Percentiles rank a stretch among this genome's conserved stretches.
phyloP scores from a whole-genome alignment of 495 filamentous ascomycete species.

The Penicillium malachiteum region DNA sequence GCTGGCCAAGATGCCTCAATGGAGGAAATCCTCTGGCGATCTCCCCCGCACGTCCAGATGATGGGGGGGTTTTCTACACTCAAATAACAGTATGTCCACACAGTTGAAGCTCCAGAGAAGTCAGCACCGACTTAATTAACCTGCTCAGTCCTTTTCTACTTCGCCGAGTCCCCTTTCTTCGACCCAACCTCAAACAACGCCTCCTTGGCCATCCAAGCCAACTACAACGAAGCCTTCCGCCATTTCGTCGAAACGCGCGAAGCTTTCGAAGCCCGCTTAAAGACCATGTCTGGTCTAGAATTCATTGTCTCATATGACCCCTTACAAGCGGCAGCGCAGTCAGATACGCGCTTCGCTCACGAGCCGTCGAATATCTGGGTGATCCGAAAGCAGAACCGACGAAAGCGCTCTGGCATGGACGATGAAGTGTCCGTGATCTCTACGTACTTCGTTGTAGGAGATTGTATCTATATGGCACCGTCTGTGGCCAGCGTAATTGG shows the following conservation, averaged over 20 bases:
- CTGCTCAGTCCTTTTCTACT: slow-evolving; percentile 77
- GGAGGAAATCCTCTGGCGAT: slow-evolving; percentile 78
- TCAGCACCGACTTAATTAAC: not conserved
- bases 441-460: slow-evolving; percentile 82
- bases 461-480: slow-evolving; percentile 88
- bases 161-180: slow-evolving; percentile 86
- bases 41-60: slow-evolving; percentile 56
- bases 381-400: slow-evolving; percentile 82
- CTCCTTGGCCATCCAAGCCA: slow-evolving; percentile 70
- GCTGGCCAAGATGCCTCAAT: slow-evolving; percentile 57
- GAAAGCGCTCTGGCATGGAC: slow-evolving; percentile 55
- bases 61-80: slow-evolving; percentile 57
- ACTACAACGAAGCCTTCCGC: slow-evolving; percentile 66
- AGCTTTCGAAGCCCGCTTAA: slow-evolving; percentile 73
- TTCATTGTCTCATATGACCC: slow-evolving; percentile 79
- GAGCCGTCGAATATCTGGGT: slow-evolving; percentile 76
- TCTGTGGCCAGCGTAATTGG: slow-evolving; percentile 73
- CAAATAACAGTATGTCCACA: slow-evolving; percentile 44
- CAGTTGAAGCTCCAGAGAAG: slow-evolving; percentile 11
- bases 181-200: slow-evolving; percentile 87
- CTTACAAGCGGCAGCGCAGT: slow-evolving; percentile 58
- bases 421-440: slow-evolving; percentile 69
- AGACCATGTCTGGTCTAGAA: slow-evolving; percentile 77
- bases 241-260: slow-evolving; percentile 66
- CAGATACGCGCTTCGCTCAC: slow-evolving; percentile 54